Percentiles rank a stretch among this genome's conserved stretches.
Evolutionary conservation across 2,329 filamentous ascomycete species (phyloP).

Genomic region (Domatiomyces globalis): DNA sequence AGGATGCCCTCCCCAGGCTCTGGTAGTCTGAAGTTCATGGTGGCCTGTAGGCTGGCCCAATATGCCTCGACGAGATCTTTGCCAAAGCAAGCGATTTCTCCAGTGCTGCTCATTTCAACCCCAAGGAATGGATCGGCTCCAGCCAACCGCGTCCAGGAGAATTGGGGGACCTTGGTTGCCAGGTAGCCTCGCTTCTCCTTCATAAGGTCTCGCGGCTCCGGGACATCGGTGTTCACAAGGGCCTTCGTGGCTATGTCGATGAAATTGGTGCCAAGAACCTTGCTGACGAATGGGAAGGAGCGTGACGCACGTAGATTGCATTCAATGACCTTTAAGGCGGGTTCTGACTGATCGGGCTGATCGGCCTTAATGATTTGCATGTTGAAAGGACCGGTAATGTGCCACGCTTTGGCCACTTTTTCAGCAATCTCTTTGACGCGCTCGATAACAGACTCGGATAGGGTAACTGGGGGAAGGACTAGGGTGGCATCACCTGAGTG

Average conservation of each 20-base stretch:
- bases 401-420: constrained; percentile 95
- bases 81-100: constrained; percentile 97
- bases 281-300: constrained; percentile 96
- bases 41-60: constrained; percentile 90
- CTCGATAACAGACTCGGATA: constrained; percentile 63
- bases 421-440: constrained; percentile 89
- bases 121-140: constrained; percentile 95
- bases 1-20: constrained; percentile 90
- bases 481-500: constrained; percentile 96
- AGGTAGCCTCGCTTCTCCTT: constrained; percentile 75
- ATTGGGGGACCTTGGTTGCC: constrained; percentile 95
- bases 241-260: constrained; percentile 91
- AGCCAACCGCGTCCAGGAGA: constrained; percentile 95
- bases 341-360: constrained; percentile 48
- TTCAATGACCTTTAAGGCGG: constrained; percentile 86
- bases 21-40: constrained; percentile 98
- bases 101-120: constrained; percentile 93
- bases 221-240: constrained; percentile 71
- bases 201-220: constrained; percentile 80
- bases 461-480: constrained; percentile 69
- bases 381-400: constrained; percentile 96
- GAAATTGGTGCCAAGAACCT: constrained; percentile 92
- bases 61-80: constrained; percentile 93
- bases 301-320: constrained; percentile 95
- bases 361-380: constrained; percentile 99